A percentile compares a stretch with the other conserved stretches of the same genome.
phyloP scores from a whole-genome alignment of 805 yeast genomes.

The Spathaspora arborariae region DNA sequence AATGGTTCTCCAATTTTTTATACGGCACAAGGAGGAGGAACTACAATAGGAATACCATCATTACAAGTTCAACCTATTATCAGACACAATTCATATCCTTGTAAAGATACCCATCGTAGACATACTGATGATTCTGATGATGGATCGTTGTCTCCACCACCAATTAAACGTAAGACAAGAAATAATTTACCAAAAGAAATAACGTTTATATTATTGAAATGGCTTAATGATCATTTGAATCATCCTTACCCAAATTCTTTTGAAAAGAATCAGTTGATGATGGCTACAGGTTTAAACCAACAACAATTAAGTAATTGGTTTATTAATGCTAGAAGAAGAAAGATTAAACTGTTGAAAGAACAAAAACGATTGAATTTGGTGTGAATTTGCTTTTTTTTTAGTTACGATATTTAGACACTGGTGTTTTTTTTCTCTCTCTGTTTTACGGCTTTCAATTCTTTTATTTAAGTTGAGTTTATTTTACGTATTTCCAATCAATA shows the following conservation, averaged over 20 bases:
- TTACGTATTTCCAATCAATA: neutral
- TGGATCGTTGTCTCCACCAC: neutral
- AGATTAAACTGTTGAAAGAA: conserved; percentile 51
- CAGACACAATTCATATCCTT: conserved; percentile 3
- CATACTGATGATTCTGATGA: neutral
- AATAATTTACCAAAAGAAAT: conserved; percentile 78
- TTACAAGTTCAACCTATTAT: neutral
- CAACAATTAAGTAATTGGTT: conserved; percentile 87
- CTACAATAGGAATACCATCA: neutral
- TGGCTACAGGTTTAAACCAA: conserved; percentile 71
- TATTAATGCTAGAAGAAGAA: conserved; percentile 79
- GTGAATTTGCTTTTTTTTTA: neutral
- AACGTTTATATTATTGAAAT: conserved; percentile 63
- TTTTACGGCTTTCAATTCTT: neutral
- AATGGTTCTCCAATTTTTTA: conserved; percentile 2
- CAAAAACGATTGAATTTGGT: conserved; percentile 17
- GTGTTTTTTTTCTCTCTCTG: too few species aligned
- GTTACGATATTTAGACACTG: too few species aligned
- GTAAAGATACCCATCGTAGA: neutral
- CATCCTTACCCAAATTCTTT: conserved; percentile 83
- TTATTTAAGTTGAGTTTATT: neutral
- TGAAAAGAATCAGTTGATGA: conserved; percentile 67
- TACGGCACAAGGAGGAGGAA: neutral
- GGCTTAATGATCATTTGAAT: conserved; percentile 71
- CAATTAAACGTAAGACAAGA: conserved; percentile 39